Conservation (phyloP, 179 eudicot species). For the Camellia oleifera region DNA sequence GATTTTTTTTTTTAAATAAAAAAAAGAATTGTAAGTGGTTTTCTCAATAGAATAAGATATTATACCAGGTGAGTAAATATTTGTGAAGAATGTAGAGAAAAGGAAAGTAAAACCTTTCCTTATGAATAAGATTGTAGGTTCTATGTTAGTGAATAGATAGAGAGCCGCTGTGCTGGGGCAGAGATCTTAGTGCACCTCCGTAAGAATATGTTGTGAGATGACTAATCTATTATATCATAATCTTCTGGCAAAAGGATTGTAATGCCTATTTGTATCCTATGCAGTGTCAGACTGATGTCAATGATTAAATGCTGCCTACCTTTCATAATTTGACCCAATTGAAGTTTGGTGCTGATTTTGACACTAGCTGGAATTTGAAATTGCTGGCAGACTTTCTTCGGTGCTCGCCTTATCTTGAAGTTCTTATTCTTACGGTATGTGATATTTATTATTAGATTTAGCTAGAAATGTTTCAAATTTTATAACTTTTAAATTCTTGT, state of each 20-base stretch:
- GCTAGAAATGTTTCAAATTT: not conserved
- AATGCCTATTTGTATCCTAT: not conserved
- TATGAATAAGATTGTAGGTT: too few species aligned
- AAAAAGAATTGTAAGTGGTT: too few species aligned
- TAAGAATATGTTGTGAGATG: not conserved
- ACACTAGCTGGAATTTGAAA: not conserved
- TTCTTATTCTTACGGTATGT: not conserved
- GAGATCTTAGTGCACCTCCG: not conserved
- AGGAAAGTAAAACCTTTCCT: too few species aligned
- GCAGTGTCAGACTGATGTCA: not conserved
- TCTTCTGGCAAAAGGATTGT: not conserved
- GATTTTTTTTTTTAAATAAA: too few species aligned
- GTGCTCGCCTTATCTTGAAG: conserved; percentile 4
- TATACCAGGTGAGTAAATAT: too few species aligned
- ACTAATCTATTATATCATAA: not conserved
- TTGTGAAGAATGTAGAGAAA: too few species aligned
- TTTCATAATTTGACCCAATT: conserved; percentile 19
- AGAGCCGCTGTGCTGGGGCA: not conserved
- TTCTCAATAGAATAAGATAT: too few species aligned
- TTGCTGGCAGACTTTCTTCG: conserved; percentile 4
- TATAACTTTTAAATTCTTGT: not conserved
- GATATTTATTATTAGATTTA: not conserved
- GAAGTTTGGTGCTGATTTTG: conserved; percentile 6
- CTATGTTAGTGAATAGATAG: not conserved
- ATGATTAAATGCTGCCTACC: conserved; percentile 13